Evolutionary conservation across 2,329 filamentous ascomycete species (phyloP), one percentile per base, ranked within the genome.

Genomic region (Fusarium musae): DNA sequence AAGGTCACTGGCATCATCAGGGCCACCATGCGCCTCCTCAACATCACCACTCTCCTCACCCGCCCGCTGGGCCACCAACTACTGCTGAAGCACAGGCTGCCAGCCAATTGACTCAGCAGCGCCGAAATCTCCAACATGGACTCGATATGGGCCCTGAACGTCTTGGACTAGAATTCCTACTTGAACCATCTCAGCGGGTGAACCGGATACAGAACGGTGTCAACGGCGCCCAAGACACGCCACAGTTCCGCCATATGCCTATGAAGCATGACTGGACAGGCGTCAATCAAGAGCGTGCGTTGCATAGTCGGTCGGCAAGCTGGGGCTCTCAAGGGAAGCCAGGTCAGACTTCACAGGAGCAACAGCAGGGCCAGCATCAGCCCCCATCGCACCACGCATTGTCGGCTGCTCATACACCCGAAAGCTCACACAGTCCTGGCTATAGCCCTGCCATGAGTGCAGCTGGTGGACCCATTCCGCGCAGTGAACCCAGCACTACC

Each of bases 151-250:
- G 88, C 6, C 84, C 88, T 2, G 93, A 95, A 78, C 88, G 91
- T 52, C 85, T 95, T 13, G 92, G 91, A 10, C 88, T 96, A 37
- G 92, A 91, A 64, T 95, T 95, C 74, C 84, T 96, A 4, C 85
- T 96, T 3, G 90, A 92, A 66, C 83, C 87, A 39, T 86, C 87
- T 11, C 87, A 89, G 54, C 87, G 87, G 63, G 85, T 87, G 28
- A 86, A 82, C 70, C 87, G 84, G 75, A 87, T 89, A 58, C 85
- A 86, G 46, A 87, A 85, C 54, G 85, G 87, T 32, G 67, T 85
- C 43, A 84, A 87, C 70, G 85, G 85, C 19, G 81, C 83, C 11
- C 85, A 86, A 64, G 86, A 88, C 70, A 81, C 83, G 13, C 76
- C 82, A 30, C 76, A 82, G 28, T 87, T 82, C 64, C 82, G 82